phyloP scores from a whole-genome alignment of 75 land plant species.

The Cupressus sempervirens region DNA sequence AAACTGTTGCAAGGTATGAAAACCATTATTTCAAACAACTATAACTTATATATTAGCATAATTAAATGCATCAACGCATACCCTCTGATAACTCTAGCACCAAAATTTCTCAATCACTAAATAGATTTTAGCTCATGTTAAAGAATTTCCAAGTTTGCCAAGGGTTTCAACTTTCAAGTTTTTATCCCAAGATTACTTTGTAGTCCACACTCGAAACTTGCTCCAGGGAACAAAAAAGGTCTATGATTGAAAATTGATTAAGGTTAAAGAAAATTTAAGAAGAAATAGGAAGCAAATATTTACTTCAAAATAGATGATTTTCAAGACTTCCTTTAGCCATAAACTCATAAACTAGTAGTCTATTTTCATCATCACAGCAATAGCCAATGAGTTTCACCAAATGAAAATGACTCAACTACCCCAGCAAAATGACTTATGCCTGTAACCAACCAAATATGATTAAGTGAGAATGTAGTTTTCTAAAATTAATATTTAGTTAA shows the following conservation, averaged over 20 bases:
- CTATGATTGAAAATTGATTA: background rate
- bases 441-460: background rate
- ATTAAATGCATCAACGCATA: background rate
- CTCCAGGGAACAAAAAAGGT: background rate
- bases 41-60: background rate
- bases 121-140: background rate
- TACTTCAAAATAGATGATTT: constrained; percentile 16
- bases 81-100: background rate
- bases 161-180: constrained; percentile 6
- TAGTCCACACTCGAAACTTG: background rate
- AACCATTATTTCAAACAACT: background rate
- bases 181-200: background rate
- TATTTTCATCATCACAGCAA: constrained; percentile 10
- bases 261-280: too few relatives aligned
- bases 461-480: too few relatives aligned
- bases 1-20: too few relatives aligned
- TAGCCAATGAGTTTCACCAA: constrained; percentile 16
- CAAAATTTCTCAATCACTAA: background rate
- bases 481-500: too few relatives aligned
- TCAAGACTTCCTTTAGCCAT: constrained; percentile 13
- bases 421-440: constrained; percentile 11
- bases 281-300: background rate
- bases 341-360: constrained; percentile 11
- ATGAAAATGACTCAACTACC: constrained; percentile 11
- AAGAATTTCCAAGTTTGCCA: background rate